Evolutionary conservation across 1,284 basidiomycete genomes (phyloP).

Genomic region (Pyrrhoderma lamaoense): DNA sequence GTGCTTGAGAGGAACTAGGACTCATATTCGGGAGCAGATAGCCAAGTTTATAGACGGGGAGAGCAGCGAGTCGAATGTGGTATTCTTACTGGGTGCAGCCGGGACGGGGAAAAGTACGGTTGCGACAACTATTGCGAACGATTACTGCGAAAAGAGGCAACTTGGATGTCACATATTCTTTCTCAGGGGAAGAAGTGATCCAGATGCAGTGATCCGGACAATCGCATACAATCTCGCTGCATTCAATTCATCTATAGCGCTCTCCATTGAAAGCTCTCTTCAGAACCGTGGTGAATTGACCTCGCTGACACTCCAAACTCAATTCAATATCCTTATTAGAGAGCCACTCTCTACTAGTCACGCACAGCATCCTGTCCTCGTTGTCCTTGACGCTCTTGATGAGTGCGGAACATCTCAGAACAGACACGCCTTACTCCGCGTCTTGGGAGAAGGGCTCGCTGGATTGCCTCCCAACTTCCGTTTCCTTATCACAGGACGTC

Average conservation of each 20-base stretch:
- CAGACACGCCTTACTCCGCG: neutral
- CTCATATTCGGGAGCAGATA: neutral
- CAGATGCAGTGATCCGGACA: neutral
- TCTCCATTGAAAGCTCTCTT: neutral
- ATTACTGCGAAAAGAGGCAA: no score
- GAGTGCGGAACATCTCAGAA: neutral
- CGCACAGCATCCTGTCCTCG: neutral
- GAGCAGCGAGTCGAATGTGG: neutral
- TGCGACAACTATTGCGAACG: conserved; percentile 17
- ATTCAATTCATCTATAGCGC: neutral
- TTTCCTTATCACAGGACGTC: neutral
- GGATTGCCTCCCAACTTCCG: neutral
- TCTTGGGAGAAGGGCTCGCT: neutral
- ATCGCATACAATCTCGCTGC: conserved; percentile 1
- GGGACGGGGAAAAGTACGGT: conserved; percentile 24
- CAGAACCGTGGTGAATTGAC: neutral
- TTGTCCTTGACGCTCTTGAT: neutral
- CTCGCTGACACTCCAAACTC: neutral
- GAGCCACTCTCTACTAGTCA: neutral
- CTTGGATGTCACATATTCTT: conserved; percentile 13
- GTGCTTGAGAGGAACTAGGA: neutral
- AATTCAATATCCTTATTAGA: conserved; percentile 1
- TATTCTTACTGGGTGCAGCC: conserved; percentile 25
- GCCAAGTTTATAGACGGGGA: neutral
- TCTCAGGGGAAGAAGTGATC: conserved; percentile 8